phyloP scores from a whole-genome alignment of 805 yeast species.

The Candida saitoana region DNA sequence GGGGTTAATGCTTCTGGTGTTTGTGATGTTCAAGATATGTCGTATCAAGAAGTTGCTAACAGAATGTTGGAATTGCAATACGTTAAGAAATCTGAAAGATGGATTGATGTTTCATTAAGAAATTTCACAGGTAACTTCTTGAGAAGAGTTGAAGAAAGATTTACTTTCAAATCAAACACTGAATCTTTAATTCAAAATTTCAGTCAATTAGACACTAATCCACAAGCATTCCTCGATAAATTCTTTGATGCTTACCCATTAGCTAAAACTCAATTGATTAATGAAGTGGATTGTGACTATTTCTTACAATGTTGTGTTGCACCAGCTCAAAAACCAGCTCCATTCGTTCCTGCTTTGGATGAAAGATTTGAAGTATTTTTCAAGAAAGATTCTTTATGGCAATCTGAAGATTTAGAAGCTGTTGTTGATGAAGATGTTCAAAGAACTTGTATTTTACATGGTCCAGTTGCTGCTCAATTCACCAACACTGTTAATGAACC shows the following conservation, averaged over 20 bases:
- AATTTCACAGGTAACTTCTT: conserved; percentile 82
- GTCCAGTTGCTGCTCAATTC: conserved; percentile 96
- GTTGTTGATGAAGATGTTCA: conserved; percentile 95
- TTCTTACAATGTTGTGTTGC: conserved; percentile 79
- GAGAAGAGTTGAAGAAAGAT: conserved; percentile 96
- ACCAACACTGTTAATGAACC: conserved; percentile 88
- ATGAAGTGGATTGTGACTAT: conserved; percentile 93
- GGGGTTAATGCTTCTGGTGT: conserved; percentile 74
- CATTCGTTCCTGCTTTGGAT: conserved; percentile 93
- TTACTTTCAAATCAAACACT: conserved; percentile 51
- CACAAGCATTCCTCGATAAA: conserved; percentile 54
- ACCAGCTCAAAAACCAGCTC: conserved; percentile 94
- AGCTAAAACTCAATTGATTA: conserved; percentile 76
- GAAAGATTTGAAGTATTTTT: conserved; percentile 93
- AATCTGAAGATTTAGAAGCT: conserved; percentile 93
- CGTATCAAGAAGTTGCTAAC: conserved; percentile 84
- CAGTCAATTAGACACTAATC: conserved; percentile 57
- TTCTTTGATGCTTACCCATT: conserved; percentile 68
- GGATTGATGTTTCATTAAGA: conserved; percentile 87
- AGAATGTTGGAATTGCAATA: conserved; percentile 87
- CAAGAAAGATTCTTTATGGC: conserved; percentile 99
- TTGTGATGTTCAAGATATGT: conserved; percentile 92
- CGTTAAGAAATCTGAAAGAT: conserved; percentile 69
- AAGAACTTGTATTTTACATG: conserved; percentile 98
- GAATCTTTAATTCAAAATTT: conserved; percentile 72